A percentile compares a stretch with the other conserved stretches of the same genome.
phyloP scores from a whole-genome alignment of 2,329 filamentous ascomycete species.

The Venturia oleaginea region DNA sequence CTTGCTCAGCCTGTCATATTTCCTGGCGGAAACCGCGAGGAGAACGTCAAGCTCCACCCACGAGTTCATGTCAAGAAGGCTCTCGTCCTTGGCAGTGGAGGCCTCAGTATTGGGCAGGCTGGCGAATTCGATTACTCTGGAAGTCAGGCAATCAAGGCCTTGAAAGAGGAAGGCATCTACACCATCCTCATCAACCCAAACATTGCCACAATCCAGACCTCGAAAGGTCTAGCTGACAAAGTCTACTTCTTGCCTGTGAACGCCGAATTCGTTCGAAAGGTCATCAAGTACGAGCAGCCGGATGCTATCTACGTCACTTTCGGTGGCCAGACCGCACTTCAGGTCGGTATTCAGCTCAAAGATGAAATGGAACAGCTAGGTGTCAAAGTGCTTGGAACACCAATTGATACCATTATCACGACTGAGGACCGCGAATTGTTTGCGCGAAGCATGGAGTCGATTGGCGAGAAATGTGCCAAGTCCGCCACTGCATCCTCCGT shows the following conservation, averaged over 20 bases:
- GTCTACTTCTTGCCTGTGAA: slow-evolving; percentile 98
- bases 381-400: slow-evolving; percentile 89
- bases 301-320: slow-evolving; percentile 98
- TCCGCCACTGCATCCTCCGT: slow-evolving; percentile 85
- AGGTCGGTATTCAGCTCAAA: slow-evolving; percentile 93
- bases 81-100: slow-evolving; percentile 85
- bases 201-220: slow-evolving; percentile 97
- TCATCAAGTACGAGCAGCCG: slow-evolving; percentile 87
- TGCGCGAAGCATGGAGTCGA: slow-evolving; percentile 95
- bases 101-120: slow-evolving; percentile 93
- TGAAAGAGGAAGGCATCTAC: slow-evolving; percentile 97
- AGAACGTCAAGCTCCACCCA: slow-evolving; percentile 69
- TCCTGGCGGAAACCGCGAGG: slow-evolving; percentile 71
- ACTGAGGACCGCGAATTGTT: slow-evolving; percentile 98
- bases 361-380: slow-evolving; percentile 91
- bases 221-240: slow-evolving; percentile 94
- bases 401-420: slow-evolving; percentile 96
- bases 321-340: slow-evolving; percentile 92
- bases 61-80: slow-evolving; percentile 87
- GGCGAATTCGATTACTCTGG: slow-evolving; percentile 99
- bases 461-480: slow-evolving; percentile 95
- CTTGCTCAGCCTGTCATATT: slow-evolving; percentile 71
- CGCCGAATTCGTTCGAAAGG: slow-evolving; percentile 93
- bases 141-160: slow-evolving; percentile 93
- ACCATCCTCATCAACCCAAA: slow-evolving; percentile 98